A percentile compares a stretch with the other conserved stretches of the same genome.
These are phyloP conservation scores for Vitis riparia DNA, from an alignment of 164 flowering plant genomes.

Conservation along the genomic window DNA sequence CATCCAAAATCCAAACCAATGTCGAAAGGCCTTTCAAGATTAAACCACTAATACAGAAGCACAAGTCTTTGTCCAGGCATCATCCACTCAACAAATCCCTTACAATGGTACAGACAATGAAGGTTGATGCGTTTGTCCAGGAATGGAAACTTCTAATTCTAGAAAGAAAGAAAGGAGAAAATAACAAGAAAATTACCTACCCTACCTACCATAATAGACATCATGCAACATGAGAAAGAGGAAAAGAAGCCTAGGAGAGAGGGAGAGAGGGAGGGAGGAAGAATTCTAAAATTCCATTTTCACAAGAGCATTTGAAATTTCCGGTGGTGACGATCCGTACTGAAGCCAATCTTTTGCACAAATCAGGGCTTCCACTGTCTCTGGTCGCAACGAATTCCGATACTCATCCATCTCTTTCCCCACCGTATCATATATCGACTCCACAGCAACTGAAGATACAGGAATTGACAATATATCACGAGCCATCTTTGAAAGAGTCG, in stretches of 20 bases:
- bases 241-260: neutral
- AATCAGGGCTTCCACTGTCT: conserved; percentile 77
- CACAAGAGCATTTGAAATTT: conserved; percentile 36
- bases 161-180: neutral
- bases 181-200: neutral
- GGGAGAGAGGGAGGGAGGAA: too few relatives aligned
- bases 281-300: conserved; percentile 40
- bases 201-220: conserved; percentile 12
- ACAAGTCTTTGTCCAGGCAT: neutral
- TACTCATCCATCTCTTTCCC: conserved; percentile 59
- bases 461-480: conserved; percentile 78
- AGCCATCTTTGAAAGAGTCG: conserved; percentile 88
- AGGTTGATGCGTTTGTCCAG: too few relatives aligned
- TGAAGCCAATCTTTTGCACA: conserved; percentile 92
- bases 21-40: too few relatives aligned
- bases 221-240: neutral
- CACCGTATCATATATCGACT: conserved; percentile 51
- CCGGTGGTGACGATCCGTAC: conserved; percentile 18
- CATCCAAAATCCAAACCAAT: too few relatives aligned
- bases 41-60: neutral
- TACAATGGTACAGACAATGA: neutral
- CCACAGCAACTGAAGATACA: conserved; percentile 51
- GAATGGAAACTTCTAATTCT: too few relatives aligned
- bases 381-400: conserved; percentile 69
- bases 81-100: neutral